A percentile compares a stretch with the other conserved stretches of the same genome.
These are phyloP conservation scores for Amoeboaphelidium protococcarum DNA, from an alignment of 371 early-diverging fungal genomes.

Conservation along the genomic window DNA sequence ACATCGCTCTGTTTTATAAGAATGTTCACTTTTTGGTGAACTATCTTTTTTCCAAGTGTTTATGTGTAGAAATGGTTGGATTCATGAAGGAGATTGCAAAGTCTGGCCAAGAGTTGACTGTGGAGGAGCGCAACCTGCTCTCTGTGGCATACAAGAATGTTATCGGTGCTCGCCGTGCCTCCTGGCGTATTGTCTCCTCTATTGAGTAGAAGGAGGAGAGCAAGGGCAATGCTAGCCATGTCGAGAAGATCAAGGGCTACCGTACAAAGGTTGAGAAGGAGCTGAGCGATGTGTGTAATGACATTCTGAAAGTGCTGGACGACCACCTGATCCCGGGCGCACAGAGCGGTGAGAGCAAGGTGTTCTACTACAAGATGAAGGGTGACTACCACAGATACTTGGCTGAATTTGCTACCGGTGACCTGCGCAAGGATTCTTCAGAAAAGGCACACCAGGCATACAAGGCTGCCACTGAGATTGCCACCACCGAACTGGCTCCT, in stretches of 20 bases:
- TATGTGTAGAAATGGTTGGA: constrained; percentile 8
- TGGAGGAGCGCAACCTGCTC: constrained; percentile 93
- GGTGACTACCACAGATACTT: constrained; percentile 99
- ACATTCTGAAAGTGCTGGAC: constrained; percentile 78
- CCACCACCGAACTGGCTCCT: constrained; percentile 72
- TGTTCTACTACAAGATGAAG: constrained; percentile 99
- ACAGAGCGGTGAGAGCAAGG: constrained; percentile 76
- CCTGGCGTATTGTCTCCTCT: constrained; percentile 96
- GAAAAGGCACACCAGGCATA: constrained; percentile 80
- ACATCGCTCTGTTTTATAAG: not conserved
- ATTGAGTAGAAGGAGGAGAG: constrained; percentile 93
- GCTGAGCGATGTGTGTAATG: constrained; percentile 78
- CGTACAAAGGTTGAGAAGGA: constrained; percentile 78
- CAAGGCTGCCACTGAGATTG: constrained; percentile 82
- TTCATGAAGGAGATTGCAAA: constrained; percentile 14
- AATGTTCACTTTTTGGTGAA: not conserved
- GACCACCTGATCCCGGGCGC: constrained; percentile 64
- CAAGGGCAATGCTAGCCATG: constrained; percentile 61
- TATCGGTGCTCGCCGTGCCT: constrained; percentile 94
- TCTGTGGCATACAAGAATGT: constrained; percentile 99
- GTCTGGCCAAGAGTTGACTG: constrained; percentile 47
- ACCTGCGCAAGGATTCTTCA: constrained; percentile 60
- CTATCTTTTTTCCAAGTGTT: not conserved
- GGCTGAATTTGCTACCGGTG: constrained; percentile 83
- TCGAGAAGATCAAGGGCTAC: constrained; percentile 68